A percentile compares a stretch with the other conserved stretches of the same genome.
Conservation (phyloP, 1,284 basidiomycete species). For the Cryptococcus hybrid region DNA sequence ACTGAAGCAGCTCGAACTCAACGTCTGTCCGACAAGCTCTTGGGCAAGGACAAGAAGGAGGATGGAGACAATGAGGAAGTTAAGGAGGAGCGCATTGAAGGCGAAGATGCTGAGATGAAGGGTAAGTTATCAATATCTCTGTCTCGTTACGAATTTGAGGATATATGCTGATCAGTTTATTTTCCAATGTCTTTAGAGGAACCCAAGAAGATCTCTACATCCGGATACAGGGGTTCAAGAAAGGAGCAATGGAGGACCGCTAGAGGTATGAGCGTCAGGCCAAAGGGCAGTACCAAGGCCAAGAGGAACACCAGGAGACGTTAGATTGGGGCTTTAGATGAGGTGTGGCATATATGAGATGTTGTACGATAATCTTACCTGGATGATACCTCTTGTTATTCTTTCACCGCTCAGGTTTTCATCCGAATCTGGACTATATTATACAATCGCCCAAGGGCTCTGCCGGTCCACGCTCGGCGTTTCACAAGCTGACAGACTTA, state of each 20-base stretch:
- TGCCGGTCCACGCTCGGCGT: too few relatives aligned
- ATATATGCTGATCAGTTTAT: background rate
- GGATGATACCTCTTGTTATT: too few relatives aligned
- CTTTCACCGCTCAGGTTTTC: too few relatives aligned
- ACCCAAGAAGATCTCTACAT: constrained; percentile 46
- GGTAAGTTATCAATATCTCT: constrained; percentile 3
- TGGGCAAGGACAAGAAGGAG: constrained; percentile 69
- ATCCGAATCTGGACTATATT: too few relatives aligned
- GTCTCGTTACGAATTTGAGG: background rate
- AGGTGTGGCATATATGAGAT: too few relatives aligned
- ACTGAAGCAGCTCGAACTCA: constrained; percentile 78
- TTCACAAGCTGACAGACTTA: too few relatives aligned
- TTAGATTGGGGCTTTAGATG: too few relatives aligned
- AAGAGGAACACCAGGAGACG: constrained; percentile 15
- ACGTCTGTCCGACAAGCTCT: constrained; percentile 72
- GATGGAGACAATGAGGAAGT: constrained; percentile 66
- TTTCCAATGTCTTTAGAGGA: constrained; percentile 3
- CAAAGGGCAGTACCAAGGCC: constrained; percentile 27
- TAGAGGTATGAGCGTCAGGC: constrained; percentile 45
- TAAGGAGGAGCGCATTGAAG: constrained; percentile 7
- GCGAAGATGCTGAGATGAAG: constrained; percentile 19
- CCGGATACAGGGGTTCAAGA: constrained; percentile 41
- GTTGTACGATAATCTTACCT: too few relatives aligned
- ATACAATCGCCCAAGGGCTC: too few relatives aligned
- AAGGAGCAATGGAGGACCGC: constrained; percentile 48